These are phyloP conservation scores for Myotisia sp. DNA, from an alignment of 2,329 filamentous ascomycete genomes.

Conservation along the genomic window DNA sequence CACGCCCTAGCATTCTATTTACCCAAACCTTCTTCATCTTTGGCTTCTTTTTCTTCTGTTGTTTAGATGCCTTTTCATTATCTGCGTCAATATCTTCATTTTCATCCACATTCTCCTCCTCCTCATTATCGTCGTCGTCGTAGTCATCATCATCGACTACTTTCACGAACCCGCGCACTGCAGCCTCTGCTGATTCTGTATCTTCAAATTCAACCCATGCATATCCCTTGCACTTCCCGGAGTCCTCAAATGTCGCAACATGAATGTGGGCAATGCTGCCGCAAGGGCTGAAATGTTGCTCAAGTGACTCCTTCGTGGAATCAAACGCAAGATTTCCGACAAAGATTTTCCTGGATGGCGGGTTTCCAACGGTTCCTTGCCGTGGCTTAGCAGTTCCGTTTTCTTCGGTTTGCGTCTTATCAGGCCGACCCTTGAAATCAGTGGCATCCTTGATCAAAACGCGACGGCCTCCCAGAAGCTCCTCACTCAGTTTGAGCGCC, in stretches of 20 bases:
- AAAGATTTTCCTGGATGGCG: conserved; percentile 69
- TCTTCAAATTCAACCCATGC: conserved; percentile 88
- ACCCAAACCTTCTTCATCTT: conserved; percentile 62
- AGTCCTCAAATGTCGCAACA: conserved; percentile 89
- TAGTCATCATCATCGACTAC: conserved; percentile 37
- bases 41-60: conserved; percentile 40
- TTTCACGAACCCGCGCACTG: conserved; percentile 68
- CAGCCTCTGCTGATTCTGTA: conserved; percentile 56
- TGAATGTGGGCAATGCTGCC: conserved; percentile 71
- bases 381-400: conserved; percentile 19
- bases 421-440: conserved; percentile 77
- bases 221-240: conserved; percentile 94
- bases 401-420: conserved; percentile 40
- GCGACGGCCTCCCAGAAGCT: conserved; percentile 57
- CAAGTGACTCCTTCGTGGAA: conserved; percentile 64
- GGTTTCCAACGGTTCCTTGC: conserved; percentile 24
- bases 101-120: conserved; percentile 33
- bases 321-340: conserved; percentile 81
- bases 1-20: conserved; percentile 65
- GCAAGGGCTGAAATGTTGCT: conserved; percentile 70
- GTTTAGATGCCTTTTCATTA: conserved; percentile 30
- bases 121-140: conserved; percentile 37
- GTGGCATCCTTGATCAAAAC: conserved; percentile 88
- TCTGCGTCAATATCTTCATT: conserved; percentile 18
- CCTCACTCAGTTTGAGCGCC: conserved; percentile 79